Evolutionary conservation across 2,329 filamentous ascomycete species (phyloP), one percentile per base, ranked within the genome.

Genomic region (Arthrinium puccinioides): DNA sequence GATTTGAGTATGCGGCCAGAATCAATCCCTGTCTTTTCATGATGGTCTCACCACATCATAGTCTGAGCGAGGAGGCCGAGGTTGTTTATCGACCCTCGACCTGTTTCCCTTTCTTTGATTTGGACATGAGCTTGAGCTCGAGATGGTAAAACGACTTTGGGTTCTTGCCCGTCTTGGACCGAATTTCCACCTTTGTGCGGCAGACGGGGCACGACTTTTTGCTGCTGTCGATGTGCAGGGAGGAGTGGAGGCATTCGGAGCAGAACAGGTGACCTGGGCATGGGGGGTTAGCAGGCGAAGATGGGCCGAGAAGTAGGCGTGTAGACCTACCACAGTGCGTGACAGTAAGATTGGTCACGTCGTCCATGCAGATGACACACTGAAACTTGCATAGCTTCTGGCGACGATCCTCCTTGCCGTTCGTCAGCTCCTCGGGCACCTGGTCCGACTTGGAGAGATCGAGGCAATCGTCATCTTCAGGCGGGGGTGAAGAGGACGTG

Each of bases 311-410:
- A 13, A 21, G 24, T 20, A 26, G 29, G 27, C 20, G n/a, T n/a
- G n/a, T 20, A 11, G 5, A 62, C 75, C 45, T 74, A 82, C 79
- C 79, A 56, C 79, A 83, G 55, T 81, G 74, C 3, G 79, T 83
- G 31, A 81, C 71, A 2, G 76, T 80, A 42, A 83, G 49, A 20
- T 66, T 62, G 2, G 67, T 70, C 19, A 66, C 70, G 43, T 76
- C 66, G 42, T 82, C 79, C 74, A 82, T 78, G 57, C 79, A 83
- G 40, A 83, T 82, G 29, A 78, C 75, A 44, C 79, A 83, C 55
- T 82, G 74, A 32, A 81, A 78, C 4, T 64, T 62, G 30, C 67
- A 63, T 13, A 83, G 55, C 53, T 73, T 76, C 50, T 66, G 55
- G 35, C 58, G 65, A 9, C 69, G 72, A 35, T 73, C 70, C 34